phyloP scores from a whole-genome alignment of 306 rosid genomes.

The Quercus rubra region DNA sequence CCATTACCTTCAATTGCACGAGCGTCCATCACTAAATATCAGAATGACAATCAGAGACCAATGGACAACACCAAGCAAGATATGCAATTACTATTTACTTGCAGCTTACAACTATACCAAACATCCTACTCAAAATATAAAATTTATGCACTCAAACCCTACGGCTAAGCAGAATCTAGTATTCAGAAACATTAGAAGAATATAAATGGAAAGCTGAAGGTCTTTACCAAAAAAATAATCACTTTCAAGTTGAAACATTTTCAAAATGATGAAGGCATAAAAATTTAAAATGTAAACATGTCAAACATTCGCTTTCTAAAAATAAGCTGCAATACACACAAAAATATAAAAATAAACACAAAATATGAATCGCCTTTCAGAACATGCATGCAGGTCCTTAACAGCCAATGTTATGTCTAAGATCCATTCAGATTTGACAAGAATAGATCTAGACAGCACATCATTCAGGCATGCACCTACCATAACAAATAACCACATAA shows the following conservation, averaged over 20 bases:
- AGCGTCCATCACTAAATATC: constrained; percentile 40
- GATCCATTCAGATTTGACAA: background rate
- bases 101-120: background rate
- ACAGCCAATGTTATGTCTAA: background rate
- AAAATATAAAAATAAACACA: background rate
- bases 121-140: background rate
- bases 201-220: background rate
- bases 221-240: background rate
- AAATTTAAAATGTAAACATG: background rate
- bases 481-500: background rate
- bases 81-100: background rate
- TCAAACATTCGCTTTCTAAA: background rate
- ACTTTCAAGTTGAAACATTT: background rate
- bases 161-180: background rate
- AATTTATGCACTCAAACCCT: background rate
- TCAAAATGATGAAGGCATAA: background rate
- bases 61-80: background rate
- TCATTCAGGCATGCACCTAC: background rate
- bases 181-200: background rate
- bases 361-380: background rate
- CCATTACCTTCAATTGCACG: constrained; percentile 56
- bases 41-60: constrained; percentile 15
- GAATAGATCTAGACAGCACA: background rate
- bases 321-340: background rate
- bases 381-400: background rate